Base-by-base conservation (phyloP, 164 flowering plant genomes). In the Nymphaea thermarum region DNA sequence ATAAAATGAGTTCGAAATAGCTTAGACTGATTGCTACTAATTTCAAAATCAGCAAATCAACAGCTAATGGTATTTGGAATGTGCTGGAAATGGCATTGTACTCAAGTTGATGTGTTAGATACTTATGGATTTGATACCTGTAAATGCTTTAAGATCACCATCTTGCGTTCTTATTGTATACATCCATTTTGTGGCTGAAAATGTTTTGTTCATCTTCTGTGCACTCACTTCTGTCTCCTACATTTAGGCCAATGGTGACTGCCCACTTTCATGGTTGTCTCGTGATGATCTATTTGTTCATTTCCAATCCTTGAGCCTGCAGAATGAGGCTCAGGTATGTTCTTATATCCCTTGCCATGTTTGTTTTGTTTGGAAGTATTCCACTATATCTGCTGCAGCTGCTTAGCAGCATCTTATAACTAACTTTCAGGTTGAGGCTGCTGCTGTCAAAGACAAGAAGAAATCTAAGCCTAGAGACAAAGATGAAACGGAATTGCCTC, bases 401-500 rank as follows among this genome's bases (percentile, higher is more conserved):
- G 12, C 55, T 47, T 47, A 47, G 55, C 55, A 47, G 12, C 12
- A 12, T 4, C 5, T 47, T 6, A 7, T 47, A 12, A 47, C 7
- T 47, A n/a, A 61, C 66, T 70, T 18, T 76, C 83, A 87, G 98
- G 79, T 72, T 66, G 65, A n/a, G 66, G 5, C 81, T 43, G 84
- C 82, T 66, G 60, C 43, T 73, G 70, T 67, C 7, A 80, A 77
- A 45, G 87, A 80, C 72, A 90, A 81, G 59, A 61, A 72, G 36
- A 71, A 16, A 67, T 43, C 78, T 65, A 80, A 80, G 36, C 86
- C 81, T 68, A 74, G 69, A 71, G 97, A 87, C 77, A 75, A 36
- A 72, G 93, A 90, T 76, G 96, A 84, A 62, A 84, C 78, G 73
- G 99, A 94, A 64, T 70, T 94, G 75, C 92, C 99, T 70, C 63